Evolutionary conservation across 164 flowering plant genomes (phyloP).

Genomic region (Aristolochia contorta): DNA sequence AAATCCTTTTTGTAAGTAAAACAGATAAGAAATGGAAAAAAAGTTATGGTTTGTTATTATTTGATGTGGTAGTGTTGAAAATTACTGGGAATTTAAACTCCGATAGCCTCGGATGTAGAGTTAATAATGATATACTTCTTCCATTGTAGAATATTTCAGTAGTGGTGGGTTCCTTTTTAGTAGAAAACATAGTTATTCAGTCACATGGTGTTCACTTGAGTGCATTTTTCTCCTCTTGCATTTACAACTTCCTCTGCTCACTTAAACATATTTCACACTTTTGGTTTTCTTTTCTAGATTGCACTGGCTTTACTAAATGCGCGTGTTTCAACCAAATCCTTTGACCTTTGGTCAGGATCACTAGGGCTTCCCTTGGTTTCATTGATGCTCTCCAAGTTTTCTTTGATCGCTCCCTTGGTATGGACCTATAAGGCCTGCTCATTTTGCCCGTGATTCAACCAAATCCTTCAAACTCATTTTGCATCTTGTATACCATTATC

Average conservation of each 20-base stretch:
- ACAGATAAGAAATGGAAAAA: no score
- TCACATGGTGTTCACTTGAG: background rate
- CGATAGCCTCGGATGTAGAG: no score
- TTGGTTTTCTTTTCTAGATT: constrained; percentile 38
- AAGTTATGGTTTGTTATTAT: no score
- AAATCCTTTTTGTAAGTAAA: no score
- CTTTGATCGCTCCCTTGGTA: constrained; percentile 90
- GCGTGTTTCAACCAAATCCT: constrained; percentile 70
- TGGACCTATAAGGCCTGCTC: background rate
- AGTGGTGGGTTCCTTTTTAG: no score
- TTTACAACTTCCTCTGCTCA: background rate
- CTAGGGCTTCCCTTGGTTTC: constrained; percentile 47
- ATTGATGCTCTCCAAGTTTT: constrained; percentile 74
- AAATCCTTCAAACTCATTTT: no score
- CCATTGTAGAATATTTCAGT: no score
- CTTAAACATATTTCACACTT: background rate
- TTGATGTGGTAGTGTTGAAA: no score
- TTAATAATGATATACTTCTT: no score
- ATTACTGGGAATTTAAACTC: no score
- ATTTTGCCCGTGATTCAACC: no score
- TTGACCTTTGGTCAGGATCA: constrained; percentile 51
- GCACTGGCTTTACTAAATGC: constrained; percentile 72
- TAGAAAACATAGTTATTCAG: no score
- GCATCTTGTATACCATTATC: background rate
- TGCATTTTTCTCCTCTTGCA: background rate